Conservation (phyloP, 83 land plant species). For the Isoetes engelmannii region DNA sequence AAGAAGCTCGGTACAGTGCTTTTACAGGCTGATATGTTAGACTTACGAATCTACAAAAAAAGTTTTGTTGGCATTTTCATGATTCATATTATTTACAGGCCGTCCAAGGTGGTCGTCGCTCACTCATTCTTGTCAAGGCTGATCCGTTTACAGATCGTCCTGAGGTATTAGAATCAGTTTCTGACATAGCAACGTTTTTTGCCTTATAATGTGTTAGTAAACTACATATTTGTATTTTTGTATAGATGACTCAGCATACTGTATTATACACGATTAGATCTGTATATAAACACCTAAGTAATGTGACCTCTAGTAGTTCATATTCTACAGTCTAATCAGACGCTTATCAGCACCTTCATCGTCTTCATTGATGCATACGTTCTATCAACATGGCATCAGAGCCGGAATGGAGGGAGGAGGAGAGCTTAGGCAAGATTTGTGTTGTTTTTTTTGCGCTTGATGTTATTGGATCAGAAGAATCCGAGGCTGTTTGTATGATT, state of each 20-base stretch:
- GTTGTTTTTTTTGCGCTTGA: too few species aligned
- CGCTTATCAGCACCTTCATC: too few species aligned
- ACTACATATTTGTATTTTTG: neutral
- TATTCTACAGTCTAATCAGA: neutral
- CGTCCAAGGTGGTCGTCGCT: constrained; percentile 1
- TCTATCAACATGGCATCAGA: too few species aligned
- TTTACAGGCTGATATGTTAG: neutral
- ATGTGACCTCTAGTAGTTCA: neutral
- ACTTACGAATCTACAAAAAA: neutral
- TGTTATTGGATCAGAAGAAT: too few species aligned
- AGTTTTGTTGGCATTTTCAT: too few species aligned
- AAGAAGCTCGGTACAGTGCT: constrained; percentile 7
- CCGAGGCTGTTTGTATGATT: too few species aligned
- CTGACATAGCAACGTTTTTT: neutral
- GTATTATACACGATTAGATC: neutral
- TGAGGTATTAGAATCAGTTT: neutral
- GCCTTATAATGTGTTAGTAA: neutral
- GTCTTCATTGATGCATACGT: too few species aligned
- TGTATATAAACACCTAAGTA: neutral
- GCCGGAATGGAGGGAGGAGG: too few species aligned
- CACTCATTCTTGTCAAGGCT: neutral
- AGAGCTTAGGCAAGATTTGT: too few species aligned
- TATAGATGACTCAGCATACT: neutral
- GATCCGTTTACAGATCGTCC: constrained; percentile 9
- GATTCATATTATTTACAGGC: too few species aligned